Evolutionary conservation across 371 early-diverging fungal species (phyloP), one percentile per base, ranked within the genome.

Genomic region (Nematocida displodere): DNA sequence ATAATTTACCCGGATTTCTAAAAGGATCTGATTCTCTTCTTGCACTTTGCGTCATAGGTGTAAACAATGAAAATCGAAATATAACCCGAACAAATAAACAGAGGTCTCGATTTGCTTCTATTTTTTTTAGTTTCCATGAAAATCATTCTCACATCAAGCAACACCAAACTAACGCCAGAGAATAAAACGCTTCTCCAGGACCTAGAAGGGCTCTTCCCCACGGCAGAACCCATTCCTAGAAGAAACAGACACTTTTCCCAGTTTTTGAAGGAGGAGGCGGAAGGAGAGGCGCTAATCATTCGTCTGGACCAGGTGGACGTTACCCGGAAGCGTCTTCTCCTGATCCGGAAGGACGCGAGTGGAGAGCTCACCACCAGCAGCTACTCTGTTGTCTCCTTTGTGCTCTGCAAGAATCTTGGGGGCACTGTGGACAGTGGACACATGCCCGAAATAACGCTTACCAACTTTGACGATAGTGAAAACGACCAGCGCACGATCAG

Each of bases 101-200:
- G n/a, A n/a, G n/a, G n/a, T n/a, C n/a, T n/a, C n/a, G n/a, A n/a
- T n/a, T n/a, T n/a, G n/a, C n/a, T n/a, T n/a, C n/a, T n/a, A n/a
- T n/a, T n/a, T n/a, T n/a, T n/a, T n/a, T n/a, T n/a, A n/a, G n/a
- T n/a, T n/a, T n/a, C n/a, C n/a, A 71, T 71, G 75, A 64, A 47
- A 58, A 53, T 71, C 13, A 55, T 71, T 36, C 28, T 71, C 61
- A 71, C 75, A 47, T 61, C 75, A 40, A 71, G 75, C 47, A 71
- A 71, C 47, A 58, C 39, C 7, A 58, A 47, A 24, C 33, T 71
- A 37, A 71, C 59, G 22, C 33, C 36, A 2, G 61, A 71, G 44
- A 71, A 54, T 26, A 71, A 71, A 61, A 62, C 58, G n/a, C 62
- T 71, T 0, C 50, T 71, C 15, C 4, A 24, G 17, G 75, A 71